Evolutionary conservation across 352 stramenopile species (phyloP).

Genomic region (Thraustochytrium striatum): DNA sequence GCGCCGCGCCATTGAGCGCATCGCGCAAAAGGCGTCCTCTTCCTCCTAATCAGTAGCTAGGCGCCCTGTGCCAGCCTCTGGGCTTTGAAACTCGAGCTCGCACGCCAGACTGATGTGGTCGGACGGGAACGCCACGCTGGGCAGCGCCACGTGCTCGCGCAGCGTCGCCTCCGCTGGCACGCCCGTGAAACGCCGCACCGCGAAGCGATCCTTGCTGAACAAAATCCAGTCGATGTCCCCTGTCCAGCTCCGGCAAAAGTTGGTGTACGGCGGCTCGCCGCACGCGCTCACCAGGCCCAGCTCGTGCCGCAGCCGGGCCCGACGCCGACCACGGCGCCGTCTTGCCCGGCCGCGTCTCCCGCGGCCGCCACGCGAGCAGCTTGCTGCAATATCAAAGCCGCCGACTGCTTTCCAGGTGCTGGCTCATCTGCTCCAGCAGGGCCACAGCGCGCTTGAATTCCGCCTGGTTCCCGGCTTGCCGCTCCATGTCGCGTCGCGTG

Average conservation of each 20-base stretch:
- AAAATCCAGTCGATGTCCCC: slow-evolving; percentile 43
- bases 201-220: not conserved
- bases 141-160: not conserved
- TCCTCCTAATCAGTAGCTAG: too few relatives aligned
- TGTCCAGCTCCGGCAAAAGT: slow-evolving; percentile 8
- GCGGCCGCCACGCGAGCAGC: not conserved
- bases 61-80: too few relatives aligned
- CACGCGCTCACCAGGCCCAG: slow-evolving; percentile 25
- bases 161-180: slow-evolving; percentile 1
- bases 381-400: not conserved
- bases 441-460: not conserved
- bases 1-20: slow-evolving; percentile 45
- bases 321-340: not conserved
- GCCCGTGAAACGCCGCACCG: not conserved
- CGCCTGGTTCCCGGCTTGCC: not conserved
- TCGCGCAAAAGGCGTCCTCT: slow-evolving; percentile 33
- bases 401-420: slow-evolving; percentile 3
- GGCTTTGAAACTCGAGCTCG: too few relatives aligned
- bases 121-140: not conserved
- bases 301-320: slow-evolving; percentile 3
- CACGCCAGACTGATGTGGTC: too few relatives aligned
- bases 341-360: not conserved
- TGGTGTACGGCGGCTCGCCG: slow-evolving; percentile 15
- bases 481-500: not conserved
- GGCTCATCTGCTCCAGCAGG: not conserved